phyloP scores from a whole-genome alignment of 805 yeast species.

The Kluyveromyces wickerhamii region DNA sequence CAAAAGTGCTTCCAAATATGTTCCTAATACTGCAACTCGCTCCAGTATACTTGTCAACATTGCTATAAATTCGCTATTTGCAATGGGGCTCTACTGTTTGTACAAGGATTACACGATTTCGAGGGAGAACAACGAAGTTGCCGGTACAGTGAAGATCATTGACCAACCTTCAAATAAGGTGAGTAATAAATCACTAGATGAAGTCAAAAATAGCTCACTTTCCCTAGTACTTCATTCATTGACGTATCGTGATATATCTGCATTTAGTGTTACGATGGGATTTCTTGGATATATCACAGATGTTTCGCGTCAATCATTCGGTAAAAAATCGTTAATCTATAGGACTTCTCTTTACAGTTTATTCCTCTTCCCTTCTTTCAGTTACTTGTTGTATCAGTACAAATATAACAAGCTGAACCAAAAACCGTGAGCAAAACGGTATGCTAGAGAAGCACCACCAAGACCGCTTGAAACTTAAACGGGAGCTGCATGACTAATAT shows the following conservation, averaged over 20 bases:
- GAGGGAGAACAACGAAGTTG: conserved; percentile 8
- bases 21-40: conserved; percentile 13
- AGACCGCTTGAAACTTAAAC: no score
- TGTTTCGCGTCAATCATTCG: conserved; percentile 14
- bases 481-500: no score
- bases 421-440: no score
- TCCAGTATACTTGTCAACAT: conserved; percentile 12
- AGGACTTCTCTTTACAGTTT: conserved; percentile 14
- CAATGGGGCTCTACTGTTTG: conserved; percentile 15
- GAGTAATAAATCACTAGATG: conserved; percentile 6
- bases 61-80: conserved; percentile 15
- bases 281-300: conserved; percentile 17
- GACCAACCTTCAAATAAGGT: conserved; percentile 15
- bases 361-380: conserved; percentile 14
- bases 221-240: conserved; percentile 9
- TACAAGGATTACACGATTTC: conserved; percentile 16
- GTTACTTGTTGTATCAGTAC: conserved; percentile 4
- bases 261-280: conserved; percentile 17
- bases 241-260: conserved; percentile 18
- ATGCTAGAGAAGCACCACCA: no score
- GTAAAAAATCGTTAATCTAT: conserved; percentile 14
- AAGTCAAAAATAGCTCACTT: conserved; percentile 5
- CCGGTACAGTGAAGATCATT: conserved; percentile 10
- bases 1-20: conserved; percentile 7
- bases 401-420: conserved; percentile 3